Evolutionary conservation across 495 filamentous ascomycete species (phyloP), one percentile per base, ranked within the genome.

Genomic region (Penicillium desertorum): DNA sequence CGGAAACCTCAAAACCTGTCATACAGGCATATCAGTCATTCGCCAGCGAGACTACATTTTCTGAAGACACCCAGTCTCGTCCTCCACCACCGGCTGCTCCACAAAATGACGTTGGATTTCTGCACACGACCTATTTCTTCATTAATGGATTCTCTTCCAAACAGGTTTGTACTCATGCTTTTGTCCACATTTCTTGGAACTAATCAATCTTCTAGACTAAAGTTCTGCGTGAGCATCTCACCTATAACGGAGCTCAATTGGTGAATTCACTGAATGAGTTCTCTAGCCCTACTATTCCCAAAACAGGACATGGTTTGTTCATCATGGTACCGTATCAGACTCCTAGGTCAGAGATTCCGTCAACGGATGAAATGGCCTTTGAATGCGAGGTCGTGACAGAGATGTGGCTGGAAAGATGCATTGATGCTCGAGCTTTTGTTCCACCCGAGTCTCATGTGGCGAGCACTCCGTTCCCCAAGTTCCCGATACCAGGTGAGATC

Each of bases 351-450:
- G 58, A 72, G 22, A 57, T 76, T 48, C 71, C 79, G 34, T 72
- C 69, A 1, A 70, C 75, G 32, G 69, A 75, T 56, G 75, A 77
- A 49, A 67, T 69, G 59, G 72, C 73, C 5, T 76, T 78, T 34
- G 76, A 71, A 54, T 73, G 75, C 52, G 70, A 72, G 34, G 70
- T 86, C 43, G 88, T 96, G 37, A 97, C 90, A 10, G 89, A 96
- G 61, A 94, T 92, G 80, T 98, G 93, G 86, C 78, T 98, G 37
- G 94, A 98, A 71, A 80, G 84, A 43, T 98, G 93, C 68, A 73
- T 98, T 32, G 83, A 91, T 63, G 80, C 84, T 16, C 91, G 89
- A 63, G 75, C 69, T 9, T 80, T 91, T 54, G 82, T 90, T 36
- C 76, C 86, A 10, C 90, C 92, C n/a, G 69, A 74, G 48, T 78